Evolutionary conservation across 2,329 filamentous ascomycete species (phyloP).

Genomic region (Hawksworthiomyces lignivorus): DNA sequence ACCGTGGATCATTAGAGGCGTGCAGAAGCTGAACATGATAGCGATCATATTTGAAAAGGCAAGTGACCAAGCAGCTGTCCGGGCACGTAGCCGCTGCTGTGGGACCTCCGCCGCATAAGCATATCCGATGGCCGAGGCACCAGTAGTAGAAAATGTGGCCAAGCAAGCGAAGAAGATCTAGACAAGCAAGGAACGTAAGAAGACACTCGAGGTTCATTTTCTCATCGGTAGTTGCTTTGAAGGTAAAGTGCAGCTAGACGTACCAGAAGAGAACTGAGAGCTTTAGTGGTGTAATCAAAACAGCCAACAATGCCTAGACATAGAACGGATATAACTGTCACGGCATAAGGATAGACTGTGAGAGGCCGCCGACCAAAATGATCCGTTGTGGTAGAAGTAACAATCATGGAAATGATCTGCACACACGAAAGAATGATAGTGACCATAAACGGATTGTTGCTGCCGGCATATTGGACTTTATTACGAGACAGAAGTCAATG

Average conservation of each 20-base stretch:
- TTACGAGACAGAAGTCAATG: too few relatives aligned
- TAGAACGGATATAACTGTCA: slow-evolving; percentile 28
- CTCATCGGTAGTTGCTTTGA: too few relatives aligned
- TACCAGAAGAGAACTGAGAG: slow-evolving; percentile 29
- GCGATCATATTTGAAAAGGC: slow-evolving; percentile 31
- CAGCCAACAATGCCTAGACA: slow-evolving; percentile 32
- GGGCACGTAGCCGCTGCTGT: slow-evolving; percentile 30
- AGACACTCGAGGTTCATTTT: not conserved
- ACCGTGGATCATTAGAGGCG: slow-evolving; percentile 36
- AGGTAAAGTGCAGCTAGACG: not conserved
- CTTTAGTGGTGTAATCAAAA: slow-evolving; percentile 27
- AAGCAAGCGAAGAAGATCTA: slow-evolving; percentile 35
- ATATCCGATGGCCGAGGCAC: slow-evolving; percentile 34
- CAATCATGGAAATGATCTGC: slow-evolving; percentile 33
- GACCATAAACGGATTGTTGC: slow-evolving; percentile 32
- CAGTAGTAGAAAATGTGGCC: slow-evolving; percentile 33
- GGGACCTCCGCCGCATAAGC: slow-evolving; percentile 34
- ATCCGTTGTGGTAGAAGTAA: slow-evolving; percentile 27
- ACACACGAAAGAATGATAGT: slow-evolving; percentile 33
- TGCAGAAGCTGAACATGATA: slow-evolving; percentile 38
- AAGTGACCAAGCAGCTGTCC: slow-evolving; percentile 29
- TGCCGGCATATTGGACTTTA: slow-evolving; percentile 30
- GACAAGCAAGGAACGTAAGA: not conserved
- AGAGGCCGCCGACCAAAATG: slow-evolving; percentile 28
- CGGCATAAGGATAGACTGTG: slow-evolving; percentile 30